Conservation (phyloP, 495 filamentous ascomycete species). For the Penicillium lagena region DNA sequence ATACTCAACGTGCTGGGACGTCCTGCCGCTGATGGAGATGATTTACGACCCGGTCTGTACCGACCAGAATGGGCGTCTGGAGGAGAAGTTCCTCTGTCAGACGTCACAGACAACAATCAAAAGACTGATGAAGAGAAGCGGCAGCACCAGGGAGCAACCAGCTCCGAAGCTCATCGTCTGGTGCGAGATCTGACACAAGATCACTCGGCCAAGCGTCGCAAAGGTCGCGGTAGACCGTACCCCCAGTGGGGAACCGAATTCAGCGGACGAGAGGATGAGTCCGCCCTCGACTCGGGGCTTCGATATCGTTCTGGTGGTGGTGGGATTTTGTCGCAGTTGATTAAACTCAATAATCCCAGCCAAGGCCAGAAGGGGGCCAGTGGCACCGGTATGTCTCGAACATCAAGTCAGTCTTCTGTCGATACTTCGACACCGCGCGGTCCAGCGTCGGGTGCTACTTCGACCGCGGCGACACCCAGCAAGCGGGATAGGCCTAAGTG, state of each 20-base stretch:
- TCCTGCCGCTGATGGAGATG: slow-evolving; percentile 14
- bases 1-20: slow-evolving; percentile 15
- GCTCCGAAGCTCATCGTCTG: slow-evolving; percentile 22
- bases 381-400: slow-evolving; percentile 2
- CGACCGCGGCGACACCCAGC: slow-evolving; percentile 13
- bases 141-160: slow-evolving; percentile 8
- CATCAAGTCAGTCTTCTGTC: slow-evolving; percentile 7
- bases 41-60: slow-evolving; percentile 17
- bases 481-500: slow-evolving; percentile 22
- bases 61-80: slow-evolving; percentile 22
- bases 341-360: slow-evolving; percentile 17
- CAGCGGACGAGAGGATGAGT: slow-evolving; percentile 7
- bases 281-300: slow-evolving; percentile 8
- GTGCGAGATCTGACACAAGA: slow-evolving; percentile 28
- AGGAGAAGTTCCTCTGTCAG: slow-evolving; percentile 15
- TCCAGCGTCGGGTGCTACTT: neutral
- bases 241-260: slow-evolving; percentile 7
- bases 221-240: slow-evolving; percentile 10
- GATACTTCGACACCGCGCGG: neutral
- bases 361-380: slow-evolving; percentile 1
- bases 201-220: slow-evolving; percentile 18
- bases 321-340: slow-evolving; percentile 28
- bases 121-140: slow-evolving; percentile 23
- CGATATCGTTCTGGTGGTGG: slow-evolving; percentile 23
- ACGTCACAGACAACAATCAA: slow-evolving; percentile 25